phyloP scores from a whole-genome alignment of 805 yeast genomes.

The Candida verbasci region DNA sequence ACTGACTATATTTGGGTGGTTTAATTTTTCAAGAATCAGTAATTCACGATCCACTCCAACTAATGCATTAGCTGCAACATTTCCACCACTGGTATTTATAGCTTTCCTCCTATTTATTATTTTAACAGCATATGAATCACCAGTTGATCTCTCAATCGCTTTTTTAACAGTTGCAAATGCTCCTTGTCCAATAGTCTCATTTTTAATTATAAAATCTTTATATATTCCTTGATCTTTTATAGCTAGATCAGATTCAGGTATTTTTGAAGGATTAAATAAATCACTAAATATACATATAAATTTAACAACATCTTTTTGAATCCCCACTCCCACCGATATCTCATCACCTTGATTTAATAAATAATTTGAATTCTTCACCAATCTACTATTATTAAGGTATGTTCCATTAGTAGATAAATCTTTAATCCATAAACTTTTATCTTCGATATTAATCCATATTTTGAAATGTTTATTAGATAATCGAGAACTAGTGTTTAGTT shows the following conservation, averaged over 20 bases:
- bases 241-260: constrained; percentile 14
- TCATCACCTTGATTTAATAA: constrained; percentile 90
- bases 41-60: constrained; percentile 85
- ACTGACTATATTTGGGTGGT: constrained; percentile 82
- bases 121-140: constrained; percentile 85
- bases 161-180: constrained; percentile 95
- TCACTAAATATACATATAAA: constrained; percentile 50
- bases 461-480: constrained; percentile 72
- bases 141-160: constrained; percentile 81
- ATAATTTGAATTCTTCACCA: constrained; percentile 75
- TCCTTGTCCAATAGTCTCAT: constrained; percentile 93
- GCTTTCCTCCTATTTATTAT: constrained; percentile 77
- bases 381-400: constrained; percentile 65
- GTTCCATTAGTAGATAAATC: constrained; percentile 94
- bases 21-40: constrained; percentile 67
- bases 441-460: constrained; percentile 61
- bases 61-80: constrained; percentile 51
- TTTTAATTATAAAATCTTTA: constrained; percentile 70
- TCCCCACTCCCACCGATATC: constrained; percentile 84
- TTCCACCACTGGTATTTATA: constrained; percentile 55
- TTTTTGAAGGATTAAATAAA: constrained; percentile 28
- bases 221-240: constrained; percentile 51
- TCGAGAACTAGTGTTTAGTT: constrained; percentile 53
- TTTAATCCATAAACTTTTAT: constrained; percentile 54
- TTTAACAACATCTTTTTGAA: constrained; percentile 59